Conservation (phyloP, 768 basidiomycete species). For the Amanita subjunquillea region DNA sequence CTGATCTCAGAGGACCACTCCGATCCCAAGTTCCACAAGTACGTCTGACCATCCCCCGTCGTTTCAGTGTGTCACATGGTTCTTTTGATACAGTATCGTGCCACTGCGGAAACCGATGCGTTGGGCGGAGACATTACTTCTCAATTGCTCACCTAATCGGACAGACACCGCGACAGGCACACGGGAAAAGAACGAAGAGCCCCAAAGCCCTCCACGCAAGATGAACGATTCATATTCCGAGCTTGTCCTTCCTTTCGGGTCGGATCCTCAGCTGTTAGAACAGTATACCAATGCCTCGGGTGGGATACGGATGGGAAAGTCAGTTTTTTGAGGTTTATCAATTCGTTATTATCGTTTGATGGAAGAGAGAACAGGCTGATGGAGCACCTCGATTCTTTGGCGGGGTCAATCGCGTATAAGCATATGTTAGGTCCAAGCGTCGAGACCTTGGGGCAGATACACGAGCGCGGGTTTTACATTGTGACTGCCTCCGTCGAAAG, state of each 20-base stretch:
- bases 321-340: slow-evolving; percentile 7
- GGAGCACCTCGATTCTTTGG: slow-evolving; percentile 79
- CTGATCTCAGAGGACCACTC: slow-evolving; percentile 31
- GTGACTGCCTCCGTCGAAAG: slow-evolving; percentile 80
- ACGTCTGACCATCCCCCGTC: slow-evolving; percentile 6
- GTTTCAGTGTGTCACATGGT: not conserved
- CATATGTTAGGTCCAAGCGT: slow-evolving; percentile 64
- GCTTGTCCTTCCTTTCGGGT: slow-evolving; percentile 52
- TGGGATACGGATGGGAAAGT: slow-evolving; percentile 62
- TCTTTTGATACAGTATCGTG: slow-evolving; percentile 30
- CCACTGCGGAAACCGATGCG: slow-evolving; percentile 40
- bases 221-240: slow-evolving; percentile 73
- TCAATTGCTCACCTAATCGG: slow-evolving; percentile 22
- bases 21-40: slow-evolving; percentile 46
- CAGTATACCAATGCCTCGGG: slow-evolving; percentile 64
- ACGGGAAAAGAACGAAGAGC: slow-evolving; percentile 4
- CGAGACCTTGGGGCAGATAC: slow-evolving; percentile 41
- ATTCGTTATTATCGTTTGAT: not conserved
- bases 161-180: slow-evolving; percentile 7
- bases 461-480: slow-evolving; percentile 66
- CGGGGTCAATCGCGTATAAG: slow-evolving; percentile 77
- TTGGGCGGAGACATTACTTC: slow-evolving; percentile 47
- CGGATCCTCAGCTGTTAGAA: slow-evolving; percentile 47
- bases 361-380: slow-evolving; percentile 37
- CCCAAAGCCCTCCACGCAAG: slow-evolving; percentile 25